A percentile compares a stretch with the other conserved stretches of the same genome.
Conservation (phyloP, 2,329 filamentous ascomycete species). For the Ploettnerulaceae sp. region DNA sequence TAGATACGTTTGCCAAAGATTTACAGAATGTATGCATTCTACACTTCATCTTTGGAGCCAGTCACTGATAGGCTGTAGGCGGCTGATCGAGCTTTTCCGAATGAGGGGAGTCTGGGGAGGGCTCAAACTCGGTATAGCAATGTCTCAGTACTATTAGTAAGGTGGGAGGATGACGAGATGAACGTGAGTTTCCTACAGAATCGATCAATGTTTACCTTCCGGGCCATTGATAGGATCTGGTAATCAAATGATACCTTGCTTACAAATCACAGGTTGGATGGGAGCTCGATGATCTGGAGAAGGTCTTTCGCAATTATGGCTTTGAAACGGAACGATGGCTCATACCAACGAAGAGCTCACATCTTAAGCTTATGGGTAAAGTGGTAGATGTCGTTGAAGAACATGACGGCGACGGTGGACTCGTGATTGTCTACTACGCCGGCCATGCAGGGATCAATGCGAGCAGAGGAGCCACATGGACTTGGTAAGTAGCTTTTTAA, state of each 20-base stretch:
- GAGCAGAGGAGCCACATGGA: constrained; percentile 22
- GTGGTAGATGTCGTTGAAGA: constrained; percentile 22
- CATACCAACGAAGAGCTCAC: constrained; percentile 23
- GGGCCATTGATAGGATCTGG: background rate
- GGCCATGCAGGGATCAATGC: constrained; percentile 24
- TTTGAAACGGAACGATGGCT: constrained; percentile 24
- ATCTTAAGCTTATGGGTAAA: constrained; percentile 25
- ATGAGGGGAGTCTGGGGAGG: constrained; percentile 10
- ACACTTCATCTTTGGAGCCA: background rate
- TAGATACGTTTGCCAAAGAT: constrained; percentile 10
- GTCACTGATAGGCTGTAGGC: constrained; percentile 14
- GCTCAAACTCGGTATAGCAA: constrained; percentile 18
- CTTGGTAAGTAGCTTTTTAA: constrained; percentile 9
- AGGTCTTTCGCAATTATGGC: constrained; percentile 23
- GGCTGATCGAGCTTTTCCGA: constrained; percentile 24
- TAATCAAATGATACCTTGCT: background rate
- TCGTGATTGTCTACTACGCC: constrained; percentile 27
- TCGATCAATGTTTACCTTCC: no score
- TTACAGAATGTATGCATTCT: constrained; percentile 7
- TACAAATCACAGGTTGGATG: constrained; percentile 8
- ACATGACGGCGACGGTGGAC: constrained; percentile 16
- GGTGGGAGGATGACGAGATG: constrained; percentile 25
- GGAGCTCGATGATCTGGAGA: constrained; percentile 20
- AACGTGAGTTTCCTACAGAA: constrained; percentile 1
- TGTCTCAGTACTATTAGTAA: constrained; percentile 22